Evolutionary conservation across 352 stramenopile genomes (phyloP).

Genomic region (Pythium vanterpoolii): DNA sequence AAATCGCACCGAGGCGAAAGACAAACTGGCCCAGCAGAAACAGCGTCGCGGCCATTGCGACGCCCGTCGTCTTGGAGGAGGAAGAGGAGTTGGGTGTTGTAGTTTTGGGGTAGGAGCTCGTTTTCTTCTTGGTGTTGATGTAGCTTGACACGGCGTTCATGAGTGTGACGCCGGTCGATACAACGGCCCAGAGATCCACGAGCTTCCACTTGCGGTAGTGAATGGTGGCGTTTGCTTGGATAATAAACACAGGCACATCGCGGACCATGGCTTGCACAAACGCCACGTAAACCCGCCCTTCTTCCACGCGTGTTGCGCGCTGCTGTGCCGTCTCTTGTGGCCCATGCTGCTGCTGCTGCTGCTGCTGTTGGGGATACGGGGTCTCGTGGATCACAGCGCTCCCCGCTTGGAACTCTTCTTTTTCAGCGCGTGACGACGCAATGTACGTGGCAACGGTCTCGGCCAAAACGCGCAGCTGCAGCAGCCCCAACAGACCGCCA

Average conservation of each 20-base stretch:
- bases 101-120: not conserved
- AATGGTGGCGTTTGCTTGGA: conserved; percentile 75
- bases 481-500: conserved; percentile 40
- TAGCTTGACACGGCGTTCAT: conserved; percentile 40
- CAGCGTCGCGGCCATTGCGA: conserved; percentile 33
- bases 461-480: conserved; percentile 61
- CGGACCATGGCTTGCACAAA: conserved; percentile 71
- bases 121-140: conserved; percentile 19
- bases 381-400: not conserved
- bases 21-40: conserved; percentile 65
- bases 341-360: not conserved
- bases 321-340: conserved; percentile 5
- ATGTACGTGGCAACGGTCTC: conserved; percentile 44
- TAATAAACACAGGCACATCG: conserved; percentile 67
- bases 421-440: conserved; percentile 9
- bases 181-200: conserved; percentile 57
- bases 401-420: not conserved
- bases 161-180: conserved; percentile 48
- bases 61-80: not conserved
- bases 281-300: conserved; percentile 41
- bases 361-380: not conserved
- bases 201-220: conserved; percentile 79
- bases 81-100: not conserved
- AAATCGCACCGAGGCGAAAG: conserved; percentile 50
- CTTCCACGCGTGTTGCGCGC: conserved; percentile 17